These are phyloP conservation scores for Termitomyces eurrhizus DNA, from an alignment of 768 basidiomycete genomes.

Conservation along the genomic window DNA sequence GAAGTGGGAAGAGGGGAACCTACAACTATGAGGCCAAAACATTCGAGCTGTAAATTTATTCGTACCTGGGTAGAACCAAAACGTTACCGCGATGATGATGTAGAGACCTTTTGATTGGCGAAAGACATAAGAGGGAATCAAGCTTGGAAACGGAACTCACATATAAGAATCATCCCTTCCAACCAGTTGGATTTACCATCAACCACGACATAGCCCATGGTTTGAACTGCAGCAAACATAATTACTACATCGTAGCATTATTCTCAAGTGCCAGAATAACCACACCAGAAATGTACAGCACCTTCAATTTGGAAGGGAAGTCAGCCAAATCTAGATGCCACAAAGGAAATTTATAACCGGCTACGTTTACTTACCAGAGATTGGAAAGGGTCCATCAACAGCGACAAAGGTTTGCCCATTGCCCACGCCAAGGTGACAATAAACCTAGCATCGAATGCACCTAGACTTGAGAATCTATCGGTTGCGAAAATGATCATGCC, in stretches of 20 bases:
- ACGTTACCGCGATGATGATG: conserved; percentile 65
- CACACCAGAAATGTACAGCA: conserved; percentile 18
- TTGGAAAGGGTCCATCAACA: conserved; percentile 90
- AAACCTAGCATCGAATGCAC: conserved; percentile 39
- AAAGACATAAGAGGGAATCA: too few relatives aligned
- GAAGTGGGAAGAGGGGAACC: conserved; percentile 16
- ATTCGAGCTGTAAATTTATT: neutral
- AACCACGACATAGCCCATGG: conserved; percentile 76
- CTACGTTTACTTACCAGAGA: conserved; percentile 51
- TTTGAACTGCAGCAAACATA: conserved; percentile 48
- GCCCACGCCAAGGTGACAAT: conserved; percentile 79
- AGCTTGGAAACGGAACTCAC: conserved; percentile 8
- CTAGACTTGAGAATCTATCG: neutral
- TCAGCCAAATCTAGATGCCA: neutral
- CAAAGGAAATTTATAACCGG: neutral
- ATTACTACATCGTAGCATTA: neutral
- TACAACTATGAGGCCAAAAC: neutral
- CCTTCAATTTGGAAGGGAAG: conserved; percentile 38
- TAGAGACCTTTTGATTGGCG: conserved; percentile 50
- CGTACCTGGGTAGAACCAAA: conserved; percentile 64
- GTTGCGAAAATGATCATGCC: neutral
- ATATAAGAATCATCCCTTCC: conserved; percentile 47
- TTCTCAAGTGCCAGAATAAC: neutral
- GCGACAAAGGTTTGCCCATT: conserved; percentile 71
- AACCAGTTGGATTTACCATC: conserved; percentile 86